These are phyloP conservation scores for Trichomonascaceae sp. DNA, from an alignment of 1,139 yeast species.

Conservation along the genomic window DNA sequence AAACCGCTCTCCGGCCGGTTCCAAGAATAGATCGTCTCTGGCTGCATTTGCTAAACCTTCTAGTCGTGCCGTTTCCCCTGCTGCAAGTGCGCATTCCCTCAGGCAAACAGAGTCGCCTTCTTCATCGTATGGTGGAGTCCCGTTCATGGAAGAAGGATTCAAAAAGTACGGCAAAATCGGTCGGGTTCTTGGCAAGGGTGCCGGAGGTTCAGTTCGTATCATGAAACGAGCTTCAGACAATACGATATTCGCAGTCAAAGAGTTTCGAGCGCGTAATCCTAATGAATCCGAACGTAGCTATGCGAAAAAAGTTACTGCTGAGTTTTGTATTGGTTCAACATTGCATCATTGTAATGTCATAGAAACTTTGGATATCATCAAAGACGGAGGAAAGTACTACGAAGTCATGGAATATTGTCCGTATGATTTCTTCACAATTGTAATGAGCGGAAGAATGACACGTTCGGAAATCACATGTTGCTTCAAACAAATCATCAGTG, in stretches of 20 bases:
- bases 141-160: constrained; percentile 38
- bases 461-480: constrained; percentile 83
- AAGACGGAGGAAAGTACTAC: constrained; percentile 78
- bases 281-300: constrained; percentile 86
- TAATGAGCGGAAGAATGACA: constrained; percentile 93
- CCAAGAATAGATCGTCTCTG: constrained; percentile 9
- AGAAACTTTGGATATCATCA: constrained; percentile 86
- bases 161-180: constrained; percentile 88
- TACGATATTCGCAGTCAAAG: constrained; percentile 92
- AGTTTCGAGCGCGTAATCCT: constrained; percentile 78
- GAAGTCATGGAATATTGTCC: constrained; percentile 99
- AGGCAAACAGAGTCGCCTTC: constrained; percentile 7
- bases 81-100: constrained; percentile 4
- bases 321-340: constrained; percentile 94
- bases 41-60: constrained; percentile 10
- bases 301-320: constrained; percentile 93
- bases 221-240: constrained; percentile 76
- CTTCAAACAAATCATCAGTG: constrained; percentile 77
- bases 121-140: constrained; percentile 24
- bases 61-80: constrained; percentile 5
- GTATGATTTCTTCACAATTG: constrained; percentile 92
- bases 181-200: constrained; percentile 90
- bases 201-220: constrained; percentile 93
- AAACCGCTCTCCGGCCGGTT: constrained; percentile 11
- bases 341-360: constrained; percentile 90